A percentile compares a stretch with the other conserved stretches of the same genome.
phyloP scores from a whole-genome alignment of 1,284 basidiomycete species.

The Malassezia globosa region DNA sequence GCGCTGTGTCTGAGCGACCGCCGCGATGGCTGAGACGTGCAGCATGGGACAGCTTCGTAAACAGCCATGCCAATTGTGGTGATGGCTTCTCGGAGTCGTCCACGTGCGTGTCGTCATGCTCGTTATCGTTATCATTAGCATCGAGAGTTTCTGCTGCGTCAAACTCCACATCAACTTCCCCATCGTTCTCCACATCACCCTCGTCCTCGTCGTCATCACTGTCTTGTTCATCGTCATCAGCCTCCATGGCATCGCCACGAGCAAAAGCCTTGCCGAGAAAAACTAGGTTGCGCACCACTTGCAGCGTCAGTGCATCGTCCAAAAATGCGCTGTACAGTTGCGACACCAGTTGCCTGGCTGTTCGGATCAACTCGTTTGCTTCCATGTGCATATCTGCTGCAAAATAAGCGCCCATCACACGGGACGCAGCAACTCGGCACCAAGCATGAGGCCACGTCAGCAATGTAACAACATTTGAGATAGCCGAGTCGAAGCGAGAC shows the following conservation, averaged over 20 bases:
- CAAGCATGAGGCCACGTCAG: constrained; percentile 85
- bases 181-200: constrained; percentile 15
- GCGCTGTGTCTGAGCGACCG: constrained; percentile 21
- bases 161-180: constrained; percentile 27
- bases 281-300: constrained; percentile 87
- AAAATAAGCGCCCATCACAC: constrained; percentile 66
- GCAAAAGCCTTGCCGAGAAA: constrained; percentile 61
- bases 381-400: constrained; percentile 35
- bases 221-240: constrained; percentile 15
- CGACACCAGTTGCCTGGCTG: constrained; percentile 64
- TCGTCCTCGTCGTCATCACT: constrained; percentile 14
- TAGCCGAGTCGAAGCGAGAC: background rate
- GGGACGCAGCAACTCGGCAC: constrained; percentile 73
- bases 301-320: constrained; percentile 65
- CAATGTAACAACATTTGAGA: constrained; percentile 56
- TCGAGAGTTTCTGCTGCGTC: constrained; percentile 8
- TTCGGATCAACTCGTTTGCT: constrained; percentile 56
- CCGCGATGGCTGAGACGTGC: constrained; percentile 50
- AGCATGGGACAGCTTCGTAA: constrained; percentile 84
- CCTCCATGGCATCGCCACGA: constrained; percentile 3
- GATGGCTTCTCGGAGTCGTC: no score
- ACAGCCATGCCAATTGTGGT: constrained; percentile 67
- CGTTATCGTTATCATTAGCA: no score
- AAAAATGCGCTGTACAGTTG: constrained; percentile 73
- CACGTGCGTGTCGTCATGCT: no score